Evolutionary conservation across 768 basidiomycete genomes (phyloP).

Genomic region (Tylopilus balloui): DNA sequence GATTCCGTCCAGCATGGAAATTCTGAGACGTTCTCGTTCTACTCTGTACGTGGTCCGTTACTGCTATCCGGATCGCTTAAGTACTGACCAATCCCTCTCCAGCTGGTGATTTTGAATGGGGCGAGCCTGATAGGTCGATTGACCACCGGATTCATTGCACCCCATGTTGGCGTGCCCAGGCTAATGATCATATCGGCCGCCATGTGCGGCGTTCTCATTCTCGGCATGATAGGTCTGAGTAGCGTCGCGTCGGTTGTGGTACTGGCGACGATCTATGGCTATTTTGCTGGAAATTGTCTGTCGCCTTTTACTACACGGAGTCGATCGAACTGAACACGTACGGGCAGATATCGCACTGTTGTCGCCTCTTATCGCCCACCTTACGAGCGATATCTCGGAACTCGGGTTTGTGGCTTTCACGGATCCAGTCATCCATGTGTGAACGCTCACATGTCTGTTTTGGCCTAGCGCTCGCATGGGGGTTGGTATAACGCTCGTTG

Average conservation of each 20-base stretch:
- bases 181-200: slow-evolving; percentile 35
- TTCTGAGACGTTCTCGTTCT: slow-evolving; percentile 46
- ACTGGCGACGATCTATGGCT: slow-evolving; percentile 42
- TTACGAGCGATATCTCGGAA: slow-evolving; percentile 44
- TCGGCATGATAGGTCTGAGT: slow-evolving; percentile 40
- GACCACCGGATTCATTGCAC: slow-evolving; percentile 41
- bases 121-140: slow-evolving; percentile 48
- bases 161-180: slow-evolving; percentile 41
- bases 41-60: slow-evolving; percentile 37
- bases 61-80: not conserved
- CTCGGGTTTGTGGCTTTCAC: slow-evolving; percentile 37
- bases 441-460: not conserved
- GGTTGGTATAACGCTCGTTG: not conserved
- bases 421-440: not conserved
- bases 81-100: not conserved
- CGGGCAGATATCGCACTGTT: slow-evolving; percentile 36
- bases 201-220: slow-evolving; percentile 35
- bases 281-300: slow-evolving; percentile 43
- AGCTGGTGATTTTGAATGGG: slow-evolving; percentile 53
- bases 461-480: not conserved
- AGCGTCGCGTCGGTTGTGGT: slow-evolving; percentile 33
- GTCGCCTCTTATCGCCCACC: slow-evolving; percentile 40
- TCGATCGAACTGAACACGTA: not conserved
- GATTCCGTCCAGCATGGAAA: slow-evolving; percentile 47
- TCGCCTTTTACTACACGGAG: not conserved